Evolutionary conservation across 805 yeast genomes (phyloP).

Genomic region (Candida verbasci): DNA sequence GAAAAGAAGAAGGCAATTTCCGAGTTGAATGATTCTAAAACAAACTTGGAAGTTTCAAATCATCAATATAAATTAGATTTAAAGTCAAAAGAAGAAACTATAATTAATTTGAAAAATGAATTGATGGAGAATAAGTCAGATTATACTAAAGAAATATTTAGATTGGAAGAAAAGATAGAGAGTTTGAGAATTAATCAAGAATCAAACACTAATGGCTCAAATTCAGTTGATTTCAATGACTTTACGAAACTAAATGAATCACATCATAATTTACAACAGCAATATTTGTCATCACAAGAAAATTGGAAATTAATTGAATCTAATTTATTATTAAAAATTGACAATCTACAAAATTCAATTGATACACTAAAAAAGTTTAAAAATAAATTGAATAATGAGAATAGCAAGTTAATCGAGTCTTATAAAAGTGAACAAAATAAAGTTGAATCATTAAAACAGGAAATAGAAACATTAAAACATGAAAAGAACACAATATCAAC

Average conservation of each 20-base stretch:
- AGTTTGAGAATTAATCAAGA: conserved; percentile 61
- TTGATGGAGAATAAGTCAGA: conserved; percentile 31
- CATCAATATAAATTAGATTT: conserved; percentile 30
- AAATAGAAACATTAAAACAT: conserved; percentile 21
- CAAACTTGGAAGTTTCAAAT: conserved; percentile 29
- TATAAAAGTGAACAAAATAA: conserved; percentile 13
- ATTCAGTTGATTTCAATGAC: conserved; percentile 33
- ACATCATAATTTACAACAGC: conserved; percentile 58
- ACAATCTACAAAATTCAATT: conserved; percentile 23
- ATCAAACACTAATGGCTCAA: conserved; percentile 9
- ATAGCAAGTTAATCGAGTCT: conserved; percentile 20
- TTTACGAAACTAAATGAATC: conserved; percentile 40
- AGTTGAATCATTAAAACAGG: conserved; percentile 15
- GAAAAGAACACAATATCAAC: conserved; percentile 21
- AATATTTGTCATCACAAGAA: conserved; percentile 70
- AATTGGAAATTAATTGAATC: conserved; percentile 83
- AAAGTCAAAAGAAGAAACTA: conserved; percentile 29
- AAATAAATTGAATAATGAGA: conserved; percentile 29
- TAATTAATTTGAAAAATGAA: conserved; percentile 25
- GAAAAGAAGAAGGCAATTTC: conserved; percentile 16
- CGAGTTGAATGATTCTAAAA: conserved; percentile 25
- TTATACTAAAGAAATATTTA: conserved; percentile 42
- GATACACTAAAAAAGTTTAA: conserved; percentile 27
- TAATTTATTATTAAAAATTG: conserved; percentile 48
- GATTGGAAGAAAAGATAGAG: conserved; percentile 71